These are phyloP conservation scores for Senna tora DNA, from an alignment of 306 rosid genomes.

Conservation along the genomic window DNA sequence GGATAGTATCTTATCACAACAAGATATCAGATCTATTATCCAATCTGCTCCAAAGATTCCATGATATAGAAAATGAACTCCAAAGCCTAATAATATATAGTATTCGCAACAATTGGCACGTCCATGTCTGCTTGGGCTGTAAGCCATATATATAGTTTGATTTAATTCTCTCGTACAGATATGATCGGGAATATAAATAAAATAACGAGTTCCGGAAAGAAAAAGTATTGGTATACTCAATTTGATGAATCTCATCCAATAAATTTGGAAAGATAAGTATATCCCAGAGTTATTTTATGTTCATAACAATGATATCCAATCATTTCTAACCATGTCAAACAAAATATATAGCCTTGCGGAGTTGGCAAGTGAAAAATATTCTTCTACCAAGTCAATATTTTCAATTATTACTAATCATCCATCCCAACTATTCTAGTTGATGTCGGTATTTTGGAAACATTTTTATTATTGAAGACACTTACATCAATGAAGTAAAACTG, in stretches of 20 bases:
- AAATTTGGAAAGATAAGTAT: slow-evolving; percentile 32
- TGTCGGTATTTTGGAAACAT: background rate
- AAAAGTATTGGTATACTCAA: background rate
- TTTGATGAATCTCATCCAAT: slow-evolving; percentile 33
- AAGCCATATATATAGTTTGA: slow-evolving; percentile 10
- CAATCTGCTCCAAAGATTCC: slow-evolving; percentile 42
- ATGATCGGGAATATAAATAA: slow-evolving; percentile 7
- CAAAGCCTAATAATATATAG: background rate
- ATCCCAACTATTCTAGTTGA: background rate
- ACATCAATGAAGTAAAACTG: too few species aligned
- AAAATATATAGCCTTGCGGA: background rate
- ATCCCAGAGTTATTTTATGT: background rate
- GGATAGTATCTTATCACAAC: too few species aligned
- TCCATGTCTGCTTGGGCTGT: slow-evolving; percentile 40
- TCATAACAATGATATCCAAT: background rate
- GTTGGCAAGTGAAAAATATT: background rate
- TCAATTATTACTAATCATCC: background rate
- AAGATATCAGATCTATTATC: slow-evolving; percentile 39
- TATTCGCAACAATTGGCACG: slow-evolving; percentile 35
- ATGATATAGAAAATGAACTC: slow-evolving; percentile 18
- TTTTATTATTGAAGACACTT: too few species aligned
- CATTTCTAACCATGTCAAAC: background rate
- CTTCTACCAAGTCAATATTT: background rate
- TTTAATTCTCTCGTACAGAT: slow-evolving; percentile 10
- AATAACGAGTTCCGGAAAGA: background rate